phyloP scores from a whole-genome alignment of 1,284 basidiomycete species.

The Heliocybe sulcata region DNA sequence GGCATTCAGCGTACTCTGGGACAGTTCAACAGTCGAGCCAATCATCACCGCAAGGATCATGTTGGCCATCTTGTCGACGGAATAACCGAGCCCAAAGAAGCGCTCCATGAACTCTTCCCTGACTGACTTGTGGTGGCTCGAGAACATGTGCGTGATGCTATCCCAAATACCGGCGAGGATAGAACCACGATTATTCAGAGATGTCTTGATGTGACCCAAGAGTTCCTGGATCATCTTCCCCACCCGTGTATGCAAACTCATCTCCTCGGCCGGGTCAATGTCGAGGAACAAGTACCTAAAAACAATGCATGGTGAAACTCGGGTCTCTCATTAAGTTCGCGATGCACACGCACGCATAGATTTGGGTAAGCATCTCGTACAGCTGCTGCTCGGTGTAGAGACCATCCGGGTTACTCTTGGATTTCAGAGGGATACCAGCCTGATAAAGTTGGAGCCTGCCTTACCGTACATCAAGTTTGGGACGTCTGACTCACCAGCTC shows the following conservation, averaged over 20 bases:
- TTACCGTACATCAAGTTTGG: neutral
- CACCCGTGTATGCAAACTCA: slow-evolving; percentile 45
- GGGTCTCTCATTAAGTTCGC: slow-evolving; percentile 4
- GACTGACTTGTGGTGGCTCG: neutral
- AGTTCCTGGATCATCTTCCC: slow-evolving; percentile 44
- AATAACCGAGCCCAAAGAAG: slow-evolving; percentile 31
- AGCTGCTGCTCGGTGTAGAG: slow-evolving; percentile 56
- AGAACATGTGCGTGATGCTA: slow-evolving; percentile 10
- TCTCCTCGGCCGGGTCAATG: slow-evolving; percentile 46
- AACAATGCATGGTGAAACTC: neutral
- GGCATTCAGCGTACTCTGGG: slow-evolving; percentile 40
- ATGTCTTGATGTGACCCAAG: slow-evolving; percentile 45
- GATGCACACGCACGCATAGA: slow-evolving; percentile 51
- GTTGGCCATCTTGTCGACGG: slow-evolving; percentile 56
- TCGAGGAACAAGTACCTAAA: slow-evolving; percentile 74
- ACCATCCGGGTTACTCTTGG: slow-evolving; percentile 41
- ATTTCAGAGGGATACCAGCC: slow-evolving; percentile 73
- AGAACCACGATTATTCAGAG: neutral
- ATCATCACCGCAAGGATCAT: slow-evolving; percentile 67
- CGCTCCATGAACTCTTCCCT: neutral
- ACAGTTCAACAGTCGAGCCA: slow-evolving; percentile 58
- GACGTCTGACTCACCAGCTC: slow-evolving; percentile 46
- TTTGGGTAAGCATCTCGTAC: slow-evolving; percentile 56
- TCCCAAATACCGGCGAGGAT: slow-evolving; percentile 10
- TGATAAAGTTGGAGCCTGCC: slow-evolving; percentile 19